phyloP scores from a whole-genome alignment of 331 rosid species.

The Prunus yedoensis region DNA sequence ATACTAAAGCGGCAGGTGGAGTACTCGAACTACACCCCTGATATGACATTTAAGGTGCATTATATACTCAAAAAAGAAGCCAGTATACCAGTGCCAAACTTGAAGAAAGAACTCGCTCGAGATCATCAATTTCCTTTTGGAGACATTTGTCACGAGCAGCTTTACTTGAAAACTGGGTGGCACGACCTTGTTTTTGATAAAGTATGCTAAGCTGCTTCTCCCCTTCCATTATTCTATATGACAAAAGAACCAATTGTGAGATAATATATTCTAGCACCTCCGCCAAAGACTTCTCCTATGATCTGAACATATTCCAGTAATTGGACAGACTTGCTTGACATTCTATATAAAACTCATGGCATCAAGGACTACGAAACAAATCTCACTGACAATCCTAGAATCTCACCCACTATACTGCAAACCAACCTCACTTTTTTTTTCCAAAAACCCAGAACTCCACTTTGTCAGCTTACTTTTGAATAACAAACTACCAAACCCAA shows the following conservation, averaged over 20 bases:
- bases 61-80: not conserved
- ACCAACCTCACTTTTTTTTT: not conserved
- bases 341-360: not conserved
- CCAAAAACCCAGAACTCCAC: too few relatives aligned
- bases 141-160: slow-evolving; percentile 99
- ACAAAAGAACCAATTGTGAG: slow-evolving; percentile 22
- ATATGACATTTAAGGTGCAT: too few relatives aligned
- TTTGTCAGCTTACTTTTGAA: too few relatives aligned
- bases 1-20: not conserved
- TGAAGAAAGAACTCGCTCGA: slow-evolving; percentile 73
- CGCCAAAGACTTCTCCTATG: slow-evolving; percentile 15
- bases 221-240: slow-evolving; percentile 82
- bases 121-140: slow-evolving; percentile 86
- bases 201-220: slow-evolving; percentile 97
- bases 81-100: slow-evolving; percentile 71
- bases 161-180: slow-evolving; percentile 92
- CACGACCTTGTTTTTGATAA: slow-evolving; percentile 97
- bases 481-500: not conserved
- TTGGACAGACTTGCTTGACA: not conserved
- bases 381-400: not conserved
- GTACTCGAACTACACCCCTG: not conserved
- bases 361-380: not conserved
- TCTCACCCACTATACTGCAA: not conserved
- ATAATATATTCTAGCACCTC: slow-evolving; percentile 10
- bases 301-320: slow-evolving; percentile 9